These are phyloP conservation scores for Chaetomium strumarium DNA, from an alignment of 2,329 filamentous ascomycete species.

Conservation along the genomic window DNA sequence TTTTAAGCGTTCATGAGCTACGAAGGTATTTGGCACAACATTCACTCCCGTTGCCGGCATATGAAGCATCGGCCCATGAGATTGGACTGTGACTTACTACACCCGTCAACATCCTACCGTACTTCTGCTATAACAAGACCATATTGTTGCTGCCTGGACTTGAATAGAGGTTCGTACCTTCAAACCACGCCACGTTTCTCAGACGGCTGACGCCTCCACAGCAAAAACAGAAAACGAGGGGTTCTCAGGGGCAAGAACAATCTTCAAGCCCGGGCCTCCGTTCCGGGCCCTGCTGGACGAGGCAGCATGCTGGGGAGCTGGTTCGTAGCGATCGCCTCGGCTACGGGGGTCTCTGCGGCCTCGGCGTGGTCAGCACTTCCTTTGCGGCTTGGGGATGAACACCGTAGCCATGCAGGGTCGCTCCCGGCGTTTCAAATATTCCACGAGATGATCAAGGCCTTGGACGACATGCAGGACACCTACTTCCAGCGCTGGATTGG, in stretches of 20 bases:
- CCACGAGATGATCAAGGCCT: slow-evolving; percentile 52
- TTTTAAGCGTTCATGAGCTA: neutral
- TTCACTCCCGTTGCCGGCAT: too few relatives aligned
- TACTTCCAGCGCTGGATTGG: slow-evolving; percentile 76
- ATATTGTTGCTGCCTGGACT: neutral
- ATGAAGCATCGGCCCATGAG: too few relatives aligned
- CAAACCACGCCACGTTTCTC: neutral
- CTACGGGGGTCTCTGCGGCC: slow-evolving; percentile 13
- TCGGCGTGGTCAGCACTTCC: slow-evolving; percentile 8
- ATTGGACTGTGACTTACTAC: too few relatives aligned
- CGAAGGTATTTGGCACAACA: neutral
- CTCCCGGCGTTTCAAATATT: slow-evolving; percentile 27
- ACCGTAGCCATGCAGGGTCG: neutral
- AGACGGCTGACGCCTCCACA: neutral
- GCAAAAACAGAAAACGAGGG: too few relatives aligned
- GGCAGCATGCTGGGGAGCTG: slow-evolving; percentile 13
- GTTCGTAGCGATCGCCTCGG: slow-evolving; percentile 10
- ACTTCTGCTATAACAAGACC: neutral
- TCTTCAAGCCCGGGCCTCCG: neutral
- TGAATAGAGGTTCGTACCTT: neutral
- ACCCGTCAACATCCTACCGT: too few relatives aligned
- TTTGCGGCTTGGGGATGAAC: neutral
- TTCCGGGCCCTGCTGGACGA: neutral
- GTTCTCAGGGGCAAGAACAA: neutral
- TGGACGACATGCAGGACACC: slow-evolving; percentile 68